These are phyloP conservation scores for Nissolia schottii DNA, from an alignment of 306 rosid genomes.

Conservation along the genomic window DNA sequence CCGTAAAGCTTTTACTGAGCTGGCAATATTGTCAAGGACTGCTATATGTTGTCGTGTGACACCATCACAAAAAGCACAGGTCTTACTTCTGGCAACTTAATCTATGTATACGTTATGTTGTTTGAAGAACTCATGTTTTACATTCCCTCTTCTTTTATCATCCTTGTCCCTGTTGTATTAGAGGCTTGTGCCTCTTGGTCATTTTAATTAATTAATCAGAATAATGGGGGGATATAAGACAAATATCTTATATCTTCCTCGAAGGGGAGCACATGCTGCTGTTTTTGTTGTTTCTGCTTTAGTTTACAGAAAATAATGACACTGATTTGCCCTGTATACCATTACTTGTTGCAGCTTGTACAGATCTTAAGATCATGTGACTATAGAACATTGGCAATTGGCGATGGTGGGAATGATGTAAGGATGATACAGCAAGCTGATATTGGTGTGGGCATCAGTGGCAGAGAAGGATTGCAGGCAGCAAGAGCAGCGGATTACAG, in stretches of 20 bases:
- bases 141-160: background rate
- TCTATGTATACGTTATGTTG: slow-evolving; percentile 17
- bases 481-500: slow-evolving; percentile 99
- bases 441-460: slow-evolving; percentile 98
- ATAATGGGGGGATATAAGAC: background rate
- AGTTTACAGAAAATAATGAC: slow-evolving; percentile 1
- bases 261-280: slow-evolving; percentile 4
- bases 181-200: slow-evolving; percentile 15
- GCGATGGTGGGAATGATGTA: slow-evolving; percentile 99
- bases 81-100: slow-evolving; percentile 17
- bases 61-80: slow-evolving; percentile 99
- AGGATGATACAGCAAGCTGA: slow-evolving; percentile 99
- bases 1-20: slow-evolving; percentile 85
- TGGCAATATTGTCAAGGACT: slow-evolving; percentile 94
- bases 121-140: background rate
- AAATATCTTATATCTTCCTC: slow-evolving; percentile 8
- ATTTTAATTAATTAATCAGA: background rate
- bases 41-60: slow-evolving; percentile 99
- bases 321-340: slow-evolving; percentile 19
- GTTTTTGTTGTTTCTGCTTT: slow-evolving; percentile 14
- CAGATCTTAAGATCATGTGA: slow-evolving; percentile 89
- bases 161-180: slow-evolving; percentile 15
- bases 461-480: slow-evolving; percentile 99
- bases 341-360: slow-evolving; percentile 73
- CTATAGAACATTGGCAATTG: slow-evolving; percentile 92